These are phyloP conservation scores for Lyophyllum atratum DNA, from an alignment of 768 basidiomycete genomes.

Conservation along the genomic window DNA sequence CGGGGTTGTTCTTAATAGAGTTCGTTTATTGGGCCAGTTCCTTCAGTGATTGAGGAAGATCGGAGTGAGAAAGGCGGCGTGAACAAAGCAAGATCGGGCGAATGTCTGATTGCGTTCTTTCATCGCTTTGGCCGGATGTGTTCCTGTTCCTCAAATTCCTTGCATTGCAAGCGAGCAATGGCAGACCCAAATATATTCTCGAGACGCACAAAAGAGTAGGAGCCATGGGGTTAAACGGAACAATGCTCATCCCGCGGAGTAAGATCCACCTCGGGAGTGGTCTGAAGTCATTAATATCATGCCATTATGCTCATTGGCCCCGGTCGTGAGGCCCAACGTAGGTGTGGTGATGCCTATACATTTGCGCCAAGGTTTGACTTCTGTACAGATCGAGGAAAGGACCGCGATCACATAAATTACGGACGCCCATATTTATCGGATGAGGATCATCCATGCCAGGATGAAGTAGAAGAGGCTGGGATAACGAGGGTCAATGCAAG, in stretches of 20 bases:
- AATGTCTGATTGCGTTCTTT: not conserved
- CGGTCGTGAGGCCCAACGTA: not conserved
- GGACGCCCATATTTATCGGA: slow-evolving; percentile 56
- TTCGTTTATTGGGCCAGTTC: not conserved
- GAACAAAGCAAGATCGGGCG: not conserved
- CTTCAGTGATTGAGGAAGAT: not conserved
- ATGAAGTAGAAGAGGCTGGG: slow-evolving; percentile 89
- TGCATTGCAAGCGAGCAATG: not conserved
- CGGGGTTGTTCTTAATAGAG: not conserved
- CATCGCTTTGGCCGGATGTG: not conserved
- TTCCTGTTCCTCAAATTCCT: not conserved
- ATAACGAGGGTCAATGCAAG: not conserved
- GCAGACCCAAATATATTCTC: too few relatives aligned
- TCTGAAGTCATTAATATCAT: not conserved
- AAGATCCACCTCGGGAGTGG: not conserved
- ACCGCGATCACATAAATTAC: slow-evolving; percentile 1
- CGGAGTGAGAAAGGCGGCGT: not conserved
- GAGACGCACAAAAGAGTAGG: too few relatives aligned
- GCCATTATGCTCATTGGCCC: not conserved
- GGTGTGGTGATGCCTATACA: not conserved
- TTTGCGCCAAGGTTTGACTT: not conserved
- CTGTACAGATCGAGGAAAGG: not conserved
- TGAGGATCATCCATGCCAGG: slow-evolving; percentile 96
- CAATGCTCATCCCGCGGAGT: not conserved
- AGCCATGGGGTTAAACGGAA: too few relatives aligned